Evolutionary conservation across 208 protist genomes (phyloP).

Genomic region (Entamoeba invadens): DNA sequence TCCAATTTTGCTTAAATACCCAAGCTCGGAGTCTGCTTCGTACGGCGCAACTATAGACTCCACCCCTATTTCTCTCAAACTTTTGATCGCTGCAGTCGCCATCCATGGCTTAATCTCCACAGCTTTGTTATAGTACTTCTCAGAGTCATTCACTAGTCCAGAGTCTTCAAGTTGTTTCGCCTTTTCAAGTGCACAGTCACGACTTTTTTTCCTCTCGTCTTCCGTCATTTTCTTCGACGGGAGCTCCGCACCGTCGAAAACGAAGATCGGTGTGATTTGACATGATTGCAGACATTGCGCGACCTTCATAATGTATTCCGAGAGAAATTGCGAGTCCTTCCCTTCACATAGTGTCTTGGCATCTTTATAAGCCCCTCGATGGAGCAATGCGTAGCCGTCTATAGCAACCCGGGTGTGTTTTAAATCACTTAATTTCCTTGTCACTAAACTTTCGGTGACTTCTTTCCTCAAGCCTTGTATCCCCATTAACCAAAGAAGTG

Average conservation of each 20-base stretch:
- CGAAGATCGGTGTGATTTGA: slow-evolving; percentile 25
- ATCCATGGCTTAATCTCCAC: slow-evolving; percentile 6
- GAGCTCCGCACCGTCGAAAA: slow-evolving; percentile 24
- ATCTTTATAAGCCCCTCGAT: not conserved
- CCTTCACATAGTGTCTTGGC: not conserved
- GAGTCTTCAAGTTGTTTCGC: not conserved
- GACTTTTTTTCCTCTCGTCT: not conserved
- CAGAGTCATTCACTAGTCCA: not conserved
- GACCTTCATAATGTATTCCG: not conserved
- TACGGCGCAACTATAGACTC: slow-evolving; percentile 21
- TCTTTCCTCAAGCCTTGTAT: not conserved
- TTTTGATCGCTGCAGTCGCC: not conserved
- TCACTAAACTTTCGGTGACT: not conserved
- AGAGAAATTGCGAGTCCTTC: not conserved
- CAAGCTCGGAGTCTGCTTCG: slow-evolving; percentile 28
- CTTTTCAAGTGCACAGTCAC: not conserved
- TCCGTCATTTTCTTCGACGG: slow-evolving; percentile 8
- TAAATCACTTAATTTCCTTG: not conserved
- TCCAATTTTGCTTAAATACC: slow-evolving; percentile 15
- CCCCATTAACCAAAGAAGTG: too few species aligned
- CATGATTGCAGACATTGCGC: not conserved
- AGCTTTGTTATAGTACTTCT: not conserved
- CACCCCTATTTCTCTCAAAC: not conserved
- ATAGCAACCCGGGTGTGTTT: not conserved
- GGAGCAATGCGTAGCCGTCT: slow-evolving; percentile 20